Base-by-base conservation (phyloP, 805 yeast genomes). In the Starmerella floris region DNA sequence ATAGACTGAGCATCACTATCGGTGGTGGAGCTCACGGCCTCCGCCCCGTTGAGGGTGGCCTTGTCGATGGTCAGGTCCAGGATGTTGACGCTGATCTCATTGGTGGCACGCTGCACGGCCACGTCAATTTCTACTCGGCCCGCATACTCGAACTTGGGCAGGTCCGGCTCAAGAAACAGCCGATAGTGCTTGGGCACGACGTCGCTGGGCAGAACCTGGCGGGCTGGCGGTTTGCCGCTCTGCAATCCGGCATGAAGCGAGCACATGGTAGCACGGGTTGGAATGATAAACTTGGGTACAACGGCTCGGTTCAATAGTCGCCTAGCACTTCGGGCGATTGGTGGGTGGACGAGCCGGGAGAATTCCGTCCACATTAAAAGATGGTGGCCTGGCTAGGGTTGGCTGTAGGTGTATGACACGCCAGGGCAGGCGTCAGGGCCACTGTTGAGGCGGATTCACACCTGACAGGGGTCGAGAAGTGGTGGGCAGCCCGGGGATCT, bases 151-250 rank as follows among this genome's bases (percentile, higher is more conserved):
- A 67, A 69, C 28, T 61, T 60, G 6, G 53, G 59, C 23, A 67
- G 59, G 53, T 77, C 72, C 30, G 93, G 84, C 53, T 76, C 78
- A 41, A 76, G 63, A 17, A 76, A 69, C 27, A 91, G 60, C 42
- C 75, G 72, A 59, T 91, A 88, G 61, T 81, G 82, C 28, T 64
- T 53, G 28, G 98, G 96, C 45, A 69, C 69, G 47, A 85, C 79
- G 41, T 71, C 65, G 38, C 66, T 65, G 53, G 83, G 93, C 47
- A 76, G 72, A 4, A 75, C 68, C 53, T 61, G 61, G 31, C 70
- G 63, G 28, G 51, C 45, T 20, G 30, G 33, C 16, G 26, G 19
- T 4, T 32, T 43, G 20, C 43, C 51, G 5, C 42, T 23, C 8
- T 40, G 41, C 13, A 38, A 40, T 9, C 47, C 51, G 8, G 48